phyloP scores from a whole-genome alignment of 257 asterid species.

The Solanum tacnaense region DNA sequence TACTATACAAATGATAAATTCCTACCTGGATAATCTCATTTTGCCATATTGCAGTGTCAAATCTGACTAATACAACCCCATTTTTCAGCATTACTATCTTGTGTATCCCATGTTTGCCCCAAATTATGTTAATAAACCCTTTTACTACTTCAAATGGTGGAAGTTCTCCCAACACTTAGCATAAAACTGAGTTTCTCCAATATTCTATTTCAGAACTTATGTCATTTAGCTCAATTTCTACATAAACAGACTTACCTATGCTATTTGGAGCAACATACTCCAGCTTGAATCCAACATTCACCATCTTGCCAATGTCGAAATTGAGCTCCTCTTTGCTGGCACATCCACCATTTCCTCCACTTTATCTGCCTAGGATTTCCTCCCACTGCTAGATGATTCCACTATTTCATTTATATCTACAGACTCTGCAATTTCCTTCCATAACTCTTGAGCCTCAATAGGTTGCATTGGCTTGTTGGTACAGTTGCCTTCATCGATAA shows the following conservation, averaged over 20 bases:
- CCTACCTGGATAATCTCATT: no score
- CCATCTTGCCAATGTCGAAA: not conserved
- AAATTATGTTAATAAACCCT: not conserved
- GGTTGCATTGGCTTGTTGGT: no score
- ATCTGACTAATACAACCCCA: no score
- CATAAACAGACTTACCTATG: not conserved
- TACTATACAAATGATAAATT: no score
- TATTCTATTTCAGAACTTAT: not conserved
- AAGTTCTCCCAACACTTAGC: not conserved
- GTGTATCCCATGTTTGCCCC: not conserved
- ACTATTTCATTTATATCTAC: no score
- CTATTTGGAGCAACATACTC: not conserved
- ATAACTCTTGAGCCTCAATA: not conserved
- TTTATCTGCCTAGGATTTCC: not conserved
- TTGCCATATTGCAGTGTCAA: no score
- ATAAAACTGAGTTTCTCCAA: not conserved
- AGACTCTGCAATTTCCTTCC: no score
- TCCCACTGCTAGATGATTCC: not conserved
- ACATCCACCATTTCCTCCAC: not conserved
- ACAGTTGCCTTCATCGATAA: no score
- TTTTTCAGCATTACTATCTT: no score
- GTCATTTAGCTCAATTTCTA: not conserved
- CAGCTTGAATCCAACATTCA: not conserved
- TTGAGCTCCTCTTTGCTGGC: not conserved
- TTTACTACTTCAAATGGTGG: not conserved